A percentile compares a stretch with the other conserved stretches of the same genome.
Evolutionary conservation across 75 land plant species (phyloP).

Genomic region (Isoetes taiwanensis): DNA sequence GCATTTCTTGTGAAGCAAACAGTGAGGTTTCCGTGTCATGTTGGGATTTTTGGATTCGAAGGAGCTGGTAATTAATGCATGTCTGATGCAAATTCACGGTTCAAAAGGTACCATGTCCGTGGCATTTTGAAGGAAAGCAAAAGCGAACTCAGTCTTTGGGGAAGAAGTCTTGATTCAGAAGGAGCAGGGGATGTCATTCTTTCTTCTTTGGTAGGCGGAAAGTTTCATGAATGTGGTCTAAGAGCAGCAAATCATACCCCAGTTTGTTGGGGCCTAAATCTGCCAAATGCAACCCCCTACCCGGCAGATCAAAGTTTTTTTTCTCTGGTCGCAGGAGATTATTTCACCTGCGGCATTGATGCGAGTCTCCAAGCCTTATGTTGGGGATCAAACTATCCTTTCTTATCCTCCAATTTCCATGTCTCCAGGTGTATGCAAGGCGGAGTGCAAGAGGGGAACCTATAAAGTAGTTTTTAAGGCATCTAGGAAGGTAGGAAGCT

Average conservation of each 20-base stretch:
- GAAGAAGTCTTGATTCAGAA: too few relatives aligned
- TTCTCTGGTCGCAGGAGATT: conserved; percentile 58
- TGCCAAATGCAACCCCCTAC: conserved; percentile 25
- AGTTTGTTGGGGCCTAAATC: conserved; percentile 53
- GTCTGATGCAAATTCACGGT: too few relatives aligned
- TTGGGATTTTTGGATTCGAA: too few relatives aligned
- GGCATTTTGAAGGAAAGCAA: too few relatives aligned
- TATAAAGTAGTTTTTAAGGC: conserved; percentile 29
- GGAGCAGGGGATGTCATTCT: conserved; percentile 30
- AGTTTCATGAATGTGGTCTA: conserved; percentile 69
- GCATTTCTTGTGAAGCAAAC: too few relatives aligned
- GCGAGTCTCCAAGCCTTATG: conserved; percentile 34
- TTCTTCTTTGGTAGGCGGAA: conserved; percentile 53
- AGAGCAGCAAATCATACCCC: conserved; percentile 23
- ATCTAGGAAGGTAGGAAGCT: too few relatives aligned
- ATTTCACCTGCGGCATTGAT: conserved; percentile 69
- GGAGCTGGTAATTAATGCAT: too few relatives aligned
- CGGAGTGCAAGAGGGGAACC: conserved; percentile 24
- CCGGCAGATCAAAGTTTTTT: conserved; percentile 29
- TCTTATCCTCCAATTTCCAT: conserved; percentile 43
- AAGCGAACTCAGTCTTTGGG: too few relatives aligned
- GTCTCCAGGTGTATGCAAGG: conserved; percentile 39
- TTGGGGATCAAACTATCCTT: conserved; percentile 57
- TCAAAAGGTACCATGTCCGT: too few relatives aligned
- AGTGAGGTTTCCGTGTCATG: too few relatives aligned